Conservation (phyloP, 2,329 filamentous ascomycete genomes). For the Neofusicoccum ribis region DNA sequence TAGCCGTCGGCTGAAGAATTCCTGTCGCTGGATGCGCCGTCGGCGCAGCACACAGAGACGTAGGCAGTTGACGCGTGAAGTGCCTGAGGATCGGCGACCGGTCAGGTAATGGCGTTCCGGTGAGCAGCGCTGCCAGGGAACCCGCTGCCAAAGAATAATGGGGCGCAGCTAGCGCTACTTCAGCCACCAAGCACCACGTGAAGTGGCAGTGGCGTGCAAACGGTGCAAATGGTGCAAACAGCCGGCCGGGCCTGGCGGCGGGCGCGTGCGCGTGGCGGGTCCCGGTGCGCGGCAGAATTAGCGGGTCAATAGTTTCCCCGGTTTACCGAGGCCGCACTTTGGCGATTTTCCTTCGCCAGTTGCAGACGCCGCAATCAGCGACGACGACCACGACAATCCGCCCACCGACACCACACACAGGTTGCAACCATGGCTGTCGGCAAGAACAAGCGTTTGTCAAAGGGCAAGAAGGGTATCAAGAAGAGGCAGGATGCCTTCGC, state of each 20-base stretch:
- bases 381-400: conserved; percentile 33
- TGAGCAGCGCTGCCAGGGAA: conserved; percentile 8
- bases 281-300: not conserved
- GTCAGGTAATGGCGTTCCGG: not conserved
- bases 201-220: not conserved
- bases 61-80: conserved; percentile 2
- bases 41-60: not conserved
- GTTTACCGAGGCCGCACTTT: conserved; percentile 13
- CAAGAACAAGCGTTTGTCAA: conserved; percentile 99
- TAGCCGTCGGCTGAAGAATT: not conserved
- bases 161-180: not conserved
- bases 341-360: conserved; percentile 21
- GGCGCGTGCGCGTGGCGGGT: too few relatives aligned
- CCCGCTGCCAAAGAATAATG: not conserved
- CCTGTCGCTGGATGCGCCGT: not conserved
- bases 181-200: too few relatives aligned
- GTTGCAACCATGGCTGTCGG: conserved; percentile 79
- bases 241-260: too few relatives aligned
- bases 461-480: conserved; percentile 99
- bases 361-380: conserved; percentile 31
- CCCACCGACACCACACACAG: conserved; percentile 33
- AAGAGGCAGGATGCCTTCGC: conserved; percentile 99
- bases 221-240: not conserved
- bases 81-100: conserved; percentile 12
- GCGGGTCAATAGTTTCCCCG: not conserved